A percentile compares a stretch with the other conserved stretches of the same genome.
Conservation (phyloP, 1,284 basidiomycete genomes). For the Trichosporon sp. region DNA sequence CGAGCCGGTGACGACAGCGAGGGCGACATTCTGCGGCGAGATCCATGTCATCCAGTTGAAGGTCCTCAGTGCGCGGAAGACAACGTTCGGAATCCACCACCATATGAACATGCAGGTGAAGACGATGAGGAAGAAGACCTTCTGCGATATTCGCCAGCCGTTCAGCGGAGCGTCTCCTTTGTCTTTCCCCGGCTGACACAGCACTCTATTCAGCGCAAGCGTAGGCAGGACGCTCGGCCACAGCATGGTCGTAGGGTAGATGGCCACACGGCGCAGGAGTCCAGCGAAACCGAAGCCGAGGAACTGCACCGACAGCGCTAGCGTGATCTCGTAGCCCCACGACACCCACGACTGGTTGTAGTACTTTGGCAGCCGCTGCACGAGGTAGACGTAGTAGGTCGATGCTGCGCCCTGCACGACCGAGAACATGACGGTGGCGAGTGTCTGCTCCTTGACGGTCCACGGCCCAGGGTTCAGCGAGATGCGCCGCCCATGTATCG, state of each 20-base stretch:
- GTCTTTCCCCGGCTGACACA: not conserved
- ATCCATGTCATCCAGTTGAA: slow-evolving; percentile 60
- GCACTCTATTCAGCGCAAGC: slow-evolving; percentile 5
- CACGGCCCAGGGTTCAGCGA: slow-evolving; percentile 27
- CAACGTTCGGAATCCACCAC: slow-evolving; percentile 41
- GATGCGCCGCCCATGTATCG: slow-evolving; percentile 7
- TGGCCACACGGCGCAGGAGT: not conserved
- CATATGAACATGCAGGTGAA: slow-evolving; percentile 13
- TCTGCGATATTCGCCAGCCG: not conserved
- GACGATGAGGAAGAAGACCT: not conserved
- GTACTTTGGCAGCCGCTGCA: not conserved
- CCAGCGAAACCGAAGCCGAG: slow-evolving; percentile 11
- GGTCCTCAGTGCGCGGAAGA: slow-evolving; percentile 50
- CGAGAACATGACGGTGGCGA: slow-evolving; percentile 4
- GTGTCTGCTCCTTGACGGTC: slow-evolving; percentile 26
- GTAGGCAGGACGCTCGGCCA: slow-evolving; percentile 12
- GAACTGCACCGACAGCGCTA: slow-evolving; percentile 6
- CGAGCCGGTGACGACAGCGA: slow-evolving; percentile 17
- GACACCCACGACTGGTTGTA: slow-evolving; percentile 4
- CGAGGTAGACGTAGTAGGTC: slow-evolving; percentile 6
- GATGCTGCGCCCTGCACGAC: not conserved
- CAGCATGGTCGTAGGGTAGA: slow-evolving; percentile 9
- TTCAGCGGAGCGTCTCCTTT: not conserved
- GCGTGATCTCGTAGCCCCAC: slow-evolving; percentile 6
- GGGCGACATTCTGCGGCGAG: slow-evolving; percentile 36